Conservation (phyloP, 331 rosid genomes). For the Pyrus hybrid region DNA sequence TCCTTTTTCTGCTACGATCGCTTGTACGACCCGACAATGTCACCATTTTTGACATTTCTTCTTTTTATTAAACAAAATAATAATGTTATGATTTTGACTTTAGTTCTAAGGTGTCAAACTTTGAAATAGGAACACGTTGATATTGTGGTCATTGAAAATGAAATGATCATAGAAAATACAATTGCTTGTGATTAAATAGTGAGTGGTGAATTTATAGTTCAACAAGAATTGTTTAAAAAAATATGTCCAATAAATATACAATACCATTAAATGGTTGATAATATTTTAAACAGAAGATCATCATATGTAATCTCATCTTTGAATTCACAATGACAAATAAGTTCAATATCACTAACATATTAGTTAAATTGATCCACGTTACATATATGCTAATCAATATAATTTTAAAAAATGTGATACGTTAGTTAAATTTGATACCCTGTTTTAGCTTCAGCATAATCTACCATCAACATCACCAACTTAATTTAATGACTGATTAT, state of each 20-base stretch:
- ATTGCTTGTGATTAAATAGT: not conserved
- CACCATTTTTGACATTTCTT: not conserved
- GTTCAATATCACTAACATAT: too few relatives aligned
- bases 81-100: not conserved
- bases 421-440: too few relatives aligned
- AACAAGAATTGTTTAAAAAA: not conserved
- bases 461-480: not conserved
- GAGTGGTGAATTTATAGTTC: not conserved
- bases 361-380: too few relatives aligned
- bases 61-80: not conserved
- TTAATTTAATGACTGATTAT: not conserved
- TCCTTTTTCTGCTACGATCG: not conserved
- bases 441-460: not conserved
- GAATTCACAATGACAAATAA: too few relatives aligned
- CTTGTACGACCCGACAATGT: not conserved
- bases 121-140: not conserved
- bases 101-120: not conserved
- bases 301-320: too few relatives aligned
- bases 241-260: not conserved
- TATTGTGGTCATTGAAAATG: not conserved
- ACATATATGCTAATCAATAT: too few relatives aligned
- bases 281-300: too few relatives aligned
- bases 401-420: not conserved
- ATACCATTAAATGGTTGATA: too few relatives aligned
- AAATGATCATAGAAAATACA: not conserved